phyloP scores from a whole-genome alignment of 352 stramenopile genomes.

The Globisporangium recalcitrans region DNA sequence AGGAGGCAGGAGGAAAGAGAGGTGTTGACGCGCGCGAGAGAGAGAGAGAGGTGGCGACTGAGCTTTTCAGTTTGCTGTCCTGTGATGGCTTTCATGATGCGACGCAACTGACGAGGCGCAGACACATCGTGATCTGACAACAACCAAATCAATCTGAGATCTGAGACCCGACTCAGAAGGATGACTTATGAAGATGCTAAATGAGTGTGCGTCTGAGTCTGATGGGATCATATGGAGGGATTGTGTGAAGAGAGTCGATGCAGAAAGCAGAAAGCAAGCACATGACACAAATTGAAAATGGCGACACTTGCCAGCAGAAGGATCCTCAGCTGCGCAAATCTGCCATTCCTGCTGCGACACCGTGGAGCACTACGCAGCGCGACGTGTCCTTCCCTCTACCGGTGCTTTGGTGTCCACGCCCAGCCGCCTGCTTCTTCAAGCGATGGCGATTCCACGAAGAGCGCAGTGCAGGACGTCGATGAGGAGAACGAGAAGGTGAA shows the following conservation, averaged over 20 bases:
- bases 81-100: not conserved
- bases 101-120: conserved; percentile 6
- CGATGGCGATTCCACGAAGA: not conserved
- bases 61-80: not conserved
- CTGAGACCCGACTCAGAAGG: not conserved
- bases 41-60: not conserved
- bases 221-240: too few species aligned
- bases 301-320: not conserved
- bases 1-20: too few species aligned
- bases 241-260: too few species aligned
- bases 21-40: not conserved
- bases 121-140: too few species aligned
- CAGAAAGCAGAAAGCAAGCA: not conserved
- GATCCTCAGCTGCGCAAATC: not conserved
- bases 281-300: not conserved
- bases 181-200: too few species aligned
- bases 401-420: not conserved
- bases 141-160: not conserved
- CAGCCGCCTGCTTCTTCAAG: not conserved
- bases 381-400: not conserved
- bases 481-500: not conserved
- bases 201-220: not conserved
- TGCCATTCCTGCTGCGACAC: not conserved
- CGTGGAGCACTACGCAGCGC: not conserved
- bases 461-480: not conserved